Evolutionary conservation across 495 filamentous ascomycete genomes (phyloP), one percentile per base, ranked within the genome.

Genomic region (Cetradonia linearis): DNA sequence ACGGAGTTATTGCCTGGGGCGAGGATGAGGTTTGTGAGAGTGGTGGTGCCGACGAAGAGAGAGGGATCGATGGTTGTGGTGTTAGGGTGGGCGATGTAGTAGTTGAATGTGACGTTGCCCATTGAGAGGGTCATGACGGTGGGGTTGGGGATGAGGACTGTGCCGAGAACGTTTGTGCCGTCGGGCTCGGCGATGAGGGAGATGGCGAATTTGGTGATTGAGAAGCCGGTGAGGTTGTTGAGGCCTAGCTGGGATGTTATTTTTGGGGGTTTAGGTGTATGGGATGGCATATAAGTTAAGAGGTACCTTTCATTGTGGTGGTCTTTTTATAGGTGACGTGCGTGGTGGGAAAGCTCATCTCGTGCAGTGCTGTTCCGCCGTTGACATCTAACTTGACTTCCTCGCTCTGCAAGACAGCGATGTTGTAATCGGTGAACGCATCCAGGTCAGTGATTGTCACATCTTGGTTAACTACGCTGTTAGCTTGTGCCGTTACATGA

Each of bases 111-210:
- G 37, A 88, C 75, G 18, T 74, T 74, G 63, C 85, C 85, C 50
- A 89, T 76, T 23, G 74, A 69, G 50, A 91, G 72, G 7, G 80
- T 81, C 70, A 88, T 73, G 55, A 83, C 70, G 4, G 86, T 83
- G 6, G 78, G 80, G 67, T 92, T 92, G 59, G 87, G 87, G 40
- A 92, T 86, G 56, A 66, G 73, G 38, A 81, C 78, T 5, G 72
- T 78, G 64, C 81, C 87, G 36, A 77, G 72, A 74, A 88, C 79
- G 72, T 90, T 89, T 55, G 78, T 74, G 55, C 77, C 76, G 55
- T 77, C 71, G 27, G 66, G 44, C 36, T 73, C 67, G 8, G 67
- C 40, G 16, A 64, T 62, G 55, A 75, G 54, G 49, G 77, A 63
- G 56, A 86, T 76, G 46, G 69, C 69, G 63, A 81, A 73, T 23